Evolutionary conservation across 495 filamentous ascomycete genomes (phyloP), one percentile per base, ranked within the genome.

Genomic region (Penicillium nucicola): DNA sequence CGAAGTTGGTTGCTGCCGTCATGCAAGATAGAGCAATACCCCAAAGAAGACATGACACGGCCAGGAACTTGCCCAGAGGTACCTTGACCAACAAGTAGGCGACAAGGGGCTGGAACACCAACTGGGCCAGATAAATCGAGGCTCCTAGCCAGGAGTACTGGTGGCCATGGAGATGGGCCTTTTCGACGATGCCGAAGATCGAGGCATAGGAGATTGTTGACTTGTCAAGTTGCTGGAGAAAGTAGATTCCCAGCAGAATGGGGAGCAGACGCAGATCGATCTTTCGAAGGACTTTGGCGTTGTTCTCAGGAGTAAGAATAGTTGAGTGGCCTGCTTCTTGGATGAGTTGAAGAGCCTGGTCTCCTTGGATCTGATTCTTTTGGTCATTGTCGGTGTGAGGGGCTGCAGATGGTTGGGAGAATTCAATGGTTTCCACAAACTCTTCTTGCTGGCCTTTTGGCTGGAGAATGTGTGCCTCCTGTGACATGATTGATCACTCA

Each of bases 41-140:
- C 84, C 84, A 86, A 10, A 77, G 65, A 14, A 85, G 60, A 37
- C 79, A 80, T 25, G 79, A 82, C 19, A 77, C 72, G 8, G 77
- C 73, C 3, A 86, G 70, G 39, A 85, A 85, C 52, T 78, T 80
- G 12, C 62, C 70, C 25, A 72, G 41, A 1, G 65, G 68, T 10
- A 74, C 57, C 38, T 70, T 74, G 42, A 74, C 67, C 34, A 74
- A 47, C 5, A 64, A 55, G 20, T 74, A 74, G 1, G 70, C 67
- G 3, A 71, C 61, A 25, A 71, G 30, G 19, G 69, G 69, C 50
- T 74, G 69, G n/a, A 58, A 64, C n/a, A 71, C 75, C 32, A 83
- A 55, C 45, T 81, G 79, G 4, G 70, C 73, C 30, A 79, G 53
- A 42, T 77, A 81, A 49, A 81, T 71, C 8, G 76, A 70, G 5